Conservation (phyloP, 257 asterid species). For the Solanum infundibuliforme region DNA sequence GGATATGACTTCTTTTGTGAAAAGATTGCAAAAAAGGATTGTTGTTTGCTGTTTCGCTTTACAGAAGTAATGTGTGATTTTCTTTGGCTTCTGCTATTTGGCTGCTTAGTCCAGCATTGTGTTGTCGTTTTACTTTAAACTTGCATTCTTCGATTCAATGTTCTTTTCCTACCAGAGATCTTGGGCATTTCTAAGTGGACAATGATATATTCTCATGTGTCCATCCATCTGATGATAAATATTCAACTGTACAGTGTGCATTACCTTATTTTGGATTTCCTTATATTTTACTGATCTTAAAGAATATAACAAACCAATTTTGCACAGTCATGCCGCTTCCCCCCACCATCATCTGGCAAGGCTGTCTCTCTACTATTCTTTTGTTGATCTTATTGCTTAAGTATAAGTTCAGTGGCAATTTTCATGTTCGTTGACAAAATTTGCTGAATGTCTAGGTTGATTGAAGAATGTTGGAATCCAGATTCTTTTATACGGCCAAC, state of each 20-base stretch:
- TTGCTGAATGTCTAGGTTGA: constrained; percentile 43
- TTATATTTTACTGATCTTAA: neutral
- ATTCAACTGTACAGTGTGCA: neutral
- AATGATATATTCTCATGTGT: neutral
- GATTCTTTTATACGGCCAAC: constrained; percentile 45
- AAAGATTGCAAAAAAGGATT: neutral
- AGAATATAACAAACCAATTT: neutral
- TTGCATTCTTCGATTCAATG: neutral
- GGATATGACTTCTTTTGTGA: neutral
- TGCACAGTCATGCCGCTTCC: neutral
- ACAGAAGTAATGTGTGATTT: neutral
- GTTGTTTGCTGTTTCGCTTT: neutral
- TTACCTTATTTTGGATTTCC: neutral
- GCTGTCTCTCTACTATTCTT: neutral
- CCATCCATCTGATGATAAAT: neutral
- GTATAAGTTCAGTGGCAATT: neutral
- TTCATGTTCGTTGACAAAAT: neutral
- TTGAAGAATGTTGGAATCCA: constrained; percentile 92
- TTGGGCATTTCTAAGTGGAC: neutral
- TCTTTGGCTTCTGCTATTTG: neutral
- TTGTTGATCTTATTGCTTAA: neutral
- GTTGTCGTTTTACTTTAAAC: neutral
- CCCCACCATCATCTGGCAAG: neutral
- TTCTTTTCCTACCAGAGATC: neutral
- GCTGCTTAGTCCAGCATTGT: neutral